phyloP scores from a whole-genome alignment of 2,329 filamentous ascomycete species.

The Paecilomyces formosus region DNA sequence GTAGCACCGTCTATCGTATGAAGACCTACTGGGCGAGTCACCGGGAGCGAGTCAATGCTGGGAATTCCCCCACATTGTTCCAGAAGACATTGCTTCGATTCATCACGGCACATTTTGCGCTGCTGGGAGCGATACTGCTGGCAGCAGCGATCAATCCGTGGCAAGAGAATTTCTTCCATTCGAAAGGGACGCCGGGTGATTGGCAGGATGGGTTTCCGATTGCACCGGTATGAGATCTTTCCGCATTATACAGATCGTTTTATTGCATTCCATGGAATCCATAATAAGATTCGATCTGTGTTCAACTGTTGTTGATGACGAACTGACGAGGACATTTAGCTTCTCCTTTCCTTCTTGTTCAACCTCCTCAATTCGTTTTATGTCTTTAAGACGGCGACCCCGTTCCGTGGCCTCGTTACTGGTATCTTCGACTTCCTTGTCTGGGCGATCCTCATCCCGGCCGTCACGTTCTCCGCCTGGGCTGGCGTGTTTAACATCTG shows the following conservation, averaged over 20 bases:
- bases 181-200: constrained; percentile 15
- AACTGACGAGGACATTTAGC: constrained; percentile 4
- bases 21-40: constrained; percentile 3
- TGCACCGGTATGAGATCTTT: constrained; percentile 13
- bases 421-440: constrained; percentile 9
- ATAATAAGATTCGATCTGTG: neutral
- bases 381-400: constrained; percentile 1
- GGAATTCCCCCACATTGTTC: constrained; percentile 4
- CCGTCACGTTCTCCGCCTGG: constrained; percentile 18
- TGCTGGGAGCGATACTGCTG: constrained; percentile 20
- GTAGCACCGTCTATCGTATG: neutral
- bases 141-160: constrained; percentile 18
- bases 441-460: constrained; percentile 11
- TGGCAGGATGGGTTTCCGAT: constrained; percentile 25
- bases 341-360: constrained; percentile 11
- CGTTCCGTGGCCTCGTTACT: constrained; percentile 5
- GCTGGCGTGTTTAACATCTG: constrained; percentile 22
- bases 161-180: constrained; percentile 21
- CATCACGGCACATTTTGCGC: constrained; percentile 11
- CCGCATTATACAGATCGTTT: neutral
- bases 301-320: neutral
- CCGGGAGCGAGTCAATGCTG: constrained; percentile 1
- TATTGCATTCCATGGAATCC: neutral
- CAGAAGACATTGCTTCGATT: constrained; percentile 13
- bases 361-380: constrained; percentile 13